Percentiles rank a stretch among this genome's conserved stretches.
These are phyloP conservation scores for Acer campestre DNA, from an alignment of 345 rosid genomes.

Conservation along the genomic window DNA sequence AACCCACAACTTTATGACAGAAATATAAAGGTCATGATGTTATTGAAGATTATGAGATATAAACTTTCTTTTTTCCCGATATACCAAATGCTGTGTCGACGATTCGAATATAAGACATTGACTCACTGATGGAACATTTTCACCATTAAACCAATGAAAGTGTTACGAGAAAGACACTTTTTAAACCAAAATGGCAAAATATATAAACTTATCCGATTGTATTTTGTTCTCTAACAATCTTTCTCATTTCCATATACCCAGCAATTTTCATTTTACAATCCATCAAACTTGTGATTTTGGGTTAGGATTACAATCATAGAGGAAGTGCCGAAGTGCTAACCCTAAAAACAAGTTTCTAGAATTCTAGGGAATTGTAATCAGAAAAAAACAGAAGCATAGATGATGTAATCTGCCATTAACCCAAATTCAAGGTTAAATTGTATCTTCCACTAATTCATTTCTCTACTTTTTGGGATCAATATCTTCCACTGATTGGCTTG, in stretches of 20 bases:
- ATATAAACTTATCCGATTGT: too few species aligned
- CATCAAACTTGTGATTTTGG: background rate
- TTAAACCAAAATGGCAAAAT: too few species aligned
- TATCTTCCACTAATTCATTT: background rate
- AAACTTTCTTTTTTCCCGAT: too few species aligned
- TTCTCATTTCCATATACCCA: too few species aligned
- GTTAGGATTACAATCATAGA: background rate
- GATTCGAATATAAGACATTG: too few species aligned
- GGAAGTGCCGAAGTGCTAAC: background rate
- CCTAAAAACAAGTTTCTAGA: background rate
- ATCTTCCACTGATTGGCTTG: background rate
- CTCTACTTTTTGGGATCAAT: background rate
- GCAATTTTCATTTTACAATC: background rate
- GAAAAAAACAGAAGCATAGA: background rate
- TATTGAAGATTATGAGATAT: too few species aligned
- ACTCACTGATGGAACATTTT: too few species aligned
- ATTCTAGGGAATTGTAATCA: background rate
- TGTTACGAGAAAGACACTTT: too few species aligned
- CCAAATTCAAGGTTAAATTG: background rate
- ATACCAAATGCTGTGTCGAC: too few species aligned
- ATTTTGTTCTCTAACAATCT: too few species aligned
- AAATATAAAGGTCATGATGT: too few species aligned
- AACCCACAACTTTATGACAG: too few species aligned
- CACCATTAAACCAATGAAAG: accelerated
- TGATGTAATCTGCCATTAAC: background rate